Evolutionary conservation across 2,329 filamentous ascomycete species (phyloP).

Genomic region (Thyridium curvatum): DNA sequence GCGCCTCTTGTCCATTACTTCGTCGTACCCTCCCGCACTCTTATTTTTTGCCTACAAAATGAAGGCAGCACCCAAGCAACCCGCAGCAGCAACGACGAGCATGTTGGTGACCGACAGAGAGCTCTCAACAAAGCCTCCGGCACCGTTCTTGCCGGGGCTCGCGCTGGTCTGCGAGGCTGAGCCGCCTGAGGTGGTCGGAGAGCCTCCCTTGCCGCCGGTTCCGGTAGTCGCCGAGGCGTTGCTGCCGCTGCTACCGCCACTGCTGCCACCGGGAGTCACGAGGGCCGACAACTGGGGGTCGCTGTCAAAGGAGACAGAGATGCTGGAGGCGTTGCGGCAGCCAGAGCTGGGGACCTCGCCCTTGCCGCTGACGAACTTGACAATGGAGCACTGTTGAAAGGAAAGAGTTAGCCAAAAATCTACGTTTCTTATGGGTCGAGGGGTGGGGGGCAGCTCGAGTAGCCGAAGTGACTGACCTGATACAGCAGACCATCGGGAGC

Average conservation of each 20-base stretch:
- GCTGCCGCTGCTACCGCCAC: constrained; percentile 1
- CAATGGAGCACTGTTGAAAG: constrained; percentile 40
- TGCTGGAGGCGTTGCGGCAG: constrained; percentile 31
- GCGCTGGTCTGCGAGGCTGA: constrained; percentile 1
- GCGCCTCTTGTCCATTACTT: too few species aligned
- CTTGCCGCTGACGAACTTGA: constrained; percentile 45
- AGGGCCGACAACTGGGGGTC: constrained; percentile 23
- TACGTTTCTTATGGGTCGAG: too few species aligned
- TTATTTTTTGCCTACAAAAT: too few species aligned
- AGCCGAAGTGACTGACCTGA: constrained; percentile 34
- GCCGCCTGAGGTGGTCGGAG: not conserved
- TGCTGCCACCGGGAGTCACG: constrained; percentile 16
- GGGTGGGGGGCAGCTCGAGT: too few species aligned
- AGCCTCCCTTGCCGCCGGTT: too few species aligned
- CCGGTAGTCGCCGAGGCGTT: constrained; percentile 1
- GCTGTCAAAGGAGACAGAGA: constrained; percentile 20
- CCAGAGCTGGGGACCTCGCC: constrained; percentile 11
- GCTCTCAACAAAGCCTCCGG: constrained; percentile 2
- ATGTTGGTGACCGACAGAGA: constrained; percentile 5
- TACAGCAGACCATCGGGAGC: constrained; percentile 51
- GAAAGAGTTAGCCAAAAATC: constrained; percentile 1
- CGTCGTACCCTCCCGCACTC: too few species aligned
- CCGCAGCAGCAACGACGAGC: constrained; percentile 3
- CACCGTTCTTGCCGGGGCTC: constrained; percentile 1
- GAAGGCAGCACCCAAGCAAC: constrained; percentile 5